Conservation (phyloP, 345 rosid genomes). For the Lepidium africanum region DNA sequence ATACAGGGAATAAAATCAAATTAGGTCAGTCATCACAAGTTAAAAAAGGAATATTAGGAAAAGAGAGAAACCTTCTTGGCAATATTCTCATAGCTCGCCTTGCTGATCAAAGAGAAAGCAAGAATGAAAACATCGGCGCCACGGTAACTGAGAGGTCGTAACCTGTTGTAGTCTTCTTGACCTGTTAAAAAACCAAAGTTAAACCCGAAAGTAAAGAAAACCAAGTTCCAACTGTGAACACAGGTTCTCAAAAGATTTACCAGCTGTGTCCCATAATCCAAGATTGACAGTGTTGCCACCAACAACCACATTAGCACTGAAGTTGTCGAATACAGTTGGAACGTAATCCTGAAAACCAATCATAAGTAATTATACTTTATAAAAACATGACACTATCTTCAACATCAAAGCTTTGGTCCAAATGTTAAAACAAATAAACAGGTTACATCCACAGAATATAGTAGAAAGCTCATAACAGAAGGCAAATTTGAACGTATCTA, state of each 20-base stretch:
- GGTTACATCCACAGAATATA: not conserved
- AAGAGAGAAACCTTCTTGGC: constrained; percentile 64
- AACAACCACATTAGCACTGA: constrained; percentile 96
- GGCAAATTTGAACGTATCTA: not conserved
- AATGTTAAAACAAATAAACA: not conserved
- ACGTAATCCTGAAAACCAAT: constrained; percentile 71
- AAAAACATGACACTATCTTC: not conserved
- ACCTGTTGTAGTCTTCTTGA: constrained; percentile 86
- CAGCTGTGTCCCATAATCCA: constrained; percentile 97
- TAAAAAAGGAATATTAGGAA: not conserved
- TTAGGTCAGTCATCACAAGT: not conserved
- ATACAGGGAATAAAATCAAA: not conserved
- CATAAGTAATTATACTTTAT: not conserved
- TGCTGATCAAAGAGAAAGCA: constrained; percentile 95
- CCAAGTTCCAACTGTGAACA: not conserved
- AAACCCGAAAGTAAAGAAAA: not conserved
- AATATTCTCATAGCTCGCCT: constrained; percentile 95
- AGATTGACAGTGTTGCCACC: constrained; percentile 89
- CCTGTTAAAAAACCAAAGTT: constrained; percentile 38
- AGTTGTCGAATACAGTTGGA: constrained; percentile 95
- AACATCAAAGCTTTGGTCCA: not conserved
- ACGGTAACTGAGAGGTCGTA: constrained; percentile 80
- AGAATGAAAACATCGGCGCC: constrained; percentile 95
- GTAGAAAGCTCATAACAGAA: not conserved
- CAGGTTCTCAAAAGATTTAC: constrained; percentile 34